phyloP scores from a whole-genome alignment of 164 flowering plant species.

The Liquidambar formosana region DNA sequence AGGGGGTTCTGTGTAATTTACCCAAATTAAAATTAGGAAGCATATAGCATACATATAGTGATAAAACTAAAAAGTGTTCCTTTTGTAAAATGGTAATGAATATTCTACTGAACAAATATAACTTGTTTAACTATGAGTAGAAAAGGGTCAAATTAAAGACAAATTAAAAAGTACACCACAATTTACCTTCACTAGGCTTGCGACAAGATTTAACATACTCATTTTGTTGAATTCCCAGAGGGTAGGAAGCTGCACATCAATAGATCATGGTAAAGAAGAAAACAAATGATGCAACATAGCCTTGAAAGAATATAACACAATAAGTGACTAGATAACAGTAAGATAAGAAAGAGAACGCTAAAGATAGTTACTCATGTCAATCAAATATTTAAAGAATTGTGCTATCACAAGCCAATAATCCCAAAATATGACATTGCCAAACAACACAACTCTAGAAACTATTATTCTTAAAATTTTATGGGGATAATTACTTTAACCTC shows the following conservation, averaged over 20 bases:
- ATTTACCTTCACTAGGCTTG: conserved; percentile 78
- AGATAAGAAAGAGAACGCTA: background rate
- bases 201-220: conserved; percentile 95
- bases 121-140: too few species aligned
- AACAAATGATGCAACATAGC: background rate
- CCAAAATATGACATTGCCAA: background rate
- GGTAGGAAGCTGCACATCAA: conserved; percentile 64
- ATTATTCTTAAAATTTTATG: too few species aligned
- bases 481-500: too few species aligned
- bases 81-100: too few species aligned
- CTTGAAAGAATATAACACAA: background rate
- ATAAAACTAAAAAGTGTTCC: too few species aligned
- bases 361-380: background rate
- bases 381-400: background rate
- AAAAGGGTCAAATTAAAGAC: too few species aligned
- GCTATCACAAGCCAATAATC: background rate
- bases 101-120: too few species aligned
- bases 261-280: background rate
- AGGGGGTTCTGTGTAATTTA: too few species aligned
- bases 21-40: too few species aligned
- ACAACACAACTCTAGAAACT: background rate
- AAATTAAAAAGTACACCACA: background rate
- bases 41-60: too few species aligned
- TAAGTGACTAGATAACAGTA: background rate
- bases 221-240: conserved; percentile 83